Percentiles rank a stretch among this genome's conserved stretches.
Evolutionary conservation across 306 rosid species (phyloP).

Genomic region (Delonix regia): DNA sequence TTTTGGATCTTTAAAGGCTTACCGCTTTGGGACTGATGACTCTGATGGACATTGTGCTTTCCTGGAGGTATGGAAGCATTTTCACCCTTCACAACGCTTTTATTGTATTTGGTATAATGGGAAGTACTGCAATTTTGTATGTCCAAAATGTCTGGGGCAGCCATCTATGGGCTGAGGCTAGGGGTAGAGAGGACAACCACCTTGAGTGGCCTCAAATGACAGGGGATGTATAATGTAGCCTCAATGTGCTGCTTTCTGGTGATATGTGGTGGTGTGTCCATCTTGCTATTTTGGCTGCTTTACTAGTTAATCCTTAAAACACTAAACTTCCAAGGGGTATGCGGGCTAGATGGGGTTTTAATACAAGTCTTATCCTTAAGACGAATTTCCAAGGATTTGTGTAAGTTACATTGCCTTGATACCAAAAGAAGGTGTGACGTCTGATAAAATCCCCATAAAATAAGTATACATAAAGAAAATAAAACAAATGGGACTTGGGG

Average conservation of each 20-base stretch:
- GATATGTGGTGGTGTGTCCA: neutral
- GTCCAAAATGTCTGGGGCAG: neutral
- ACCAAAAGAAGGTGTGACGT: no score
- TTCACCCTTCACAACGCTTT: neutral
- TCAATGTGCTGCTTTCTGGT: neutral
- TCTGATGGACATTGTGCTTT: conserved; percentile 65
- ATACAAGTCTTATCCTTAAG: neutral
- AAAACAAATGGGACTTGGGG: no score
- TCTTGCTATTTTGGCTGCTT: neutral
- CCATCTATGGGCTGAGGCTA: neutral
- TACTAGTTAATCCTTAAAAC: neutral
- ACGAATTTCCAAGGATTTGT: neutral
- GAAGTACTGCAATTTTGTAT: neutral
- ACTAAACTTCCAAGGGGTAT: neutral
- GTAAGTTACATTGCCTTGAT: neutral
- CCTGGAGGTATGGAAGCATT: conserved; percentile 70
- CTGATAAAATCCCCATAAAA: no score
- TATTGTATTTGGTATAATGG: neutral
- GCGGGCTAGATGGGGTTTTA: neutral
- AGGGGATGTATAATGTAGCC: neutral
- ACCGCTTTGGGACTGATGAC: conserved; percentile 61
- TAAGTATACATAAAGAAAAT: no score
- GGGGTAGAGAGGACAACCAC: neutral
- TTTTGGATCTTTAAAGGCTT: conserved; percentile 91
- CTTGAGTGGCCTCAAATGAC: neutral